Base-by-base conservation (phyloP, 1,284 basidiomycete species). In the Apiotrichum laibachii region DNA sequence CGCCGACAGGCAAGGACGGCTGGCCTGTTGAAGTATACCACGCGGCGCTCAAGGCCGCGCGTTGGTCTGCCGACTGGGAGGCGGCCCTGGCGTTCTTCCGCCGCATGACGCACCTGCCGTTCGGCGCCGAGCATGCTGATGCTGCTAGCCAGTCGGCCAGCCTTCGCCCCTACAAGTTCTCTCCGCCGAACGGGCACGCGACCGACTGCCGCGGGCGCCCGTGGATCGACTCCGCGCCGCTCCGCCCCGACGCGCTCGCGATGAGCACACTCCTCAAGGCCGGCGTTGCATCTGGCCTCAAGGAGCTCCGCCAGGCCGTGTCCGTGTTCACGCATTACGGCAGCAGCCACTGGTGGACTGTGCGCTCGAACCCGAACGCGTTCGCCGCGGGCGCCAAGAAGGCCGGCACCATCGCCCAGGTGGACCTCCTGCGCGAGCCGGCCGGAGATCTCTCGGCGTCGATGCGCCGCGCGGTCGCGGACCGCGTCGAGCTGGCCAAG, bases 61-160 rank as follows among this genome's bases (percentile, higher is more conserved):
- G 69, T 43, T 74, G 72, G 68, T 58, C 59, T 19, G 58, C 62
- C 10, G 71, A 77, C 60, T 73, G 67, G 65, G 59, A 67, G 10
- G 45, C 63, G 10, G 72, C 69, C 5, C 50, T 71, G n/a, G 21
- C 39, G 22, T 47, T 70, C 11, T 67, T 72, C 53, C 58, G 67
- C n/a, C 60, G 66, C 43, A 69, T 73, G 60, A 64, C 62, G 7
- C 62, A 66, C 16, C 57, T 72, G 12, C 65, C 67, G 0, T 21
- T 22, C 2, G 60, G 59, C n/a, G 57, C 61, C 3, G 68, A 69
- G 53, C 34, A 43, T 26, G 45, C 53, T 21, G 35, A 18, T 10
- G 43, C n/a, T 21, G 18, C 43, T 16, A 31, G 34, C 11, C 8
- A 16, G 13, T 62, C 54, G 50, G 16, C 18, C n/a, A 31, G 3